These are phyloP conservation scores for Suillus weaverae DNA, from an alignment of 768 basidiomycete genomes.

Conservation along the genomic window DNA sequence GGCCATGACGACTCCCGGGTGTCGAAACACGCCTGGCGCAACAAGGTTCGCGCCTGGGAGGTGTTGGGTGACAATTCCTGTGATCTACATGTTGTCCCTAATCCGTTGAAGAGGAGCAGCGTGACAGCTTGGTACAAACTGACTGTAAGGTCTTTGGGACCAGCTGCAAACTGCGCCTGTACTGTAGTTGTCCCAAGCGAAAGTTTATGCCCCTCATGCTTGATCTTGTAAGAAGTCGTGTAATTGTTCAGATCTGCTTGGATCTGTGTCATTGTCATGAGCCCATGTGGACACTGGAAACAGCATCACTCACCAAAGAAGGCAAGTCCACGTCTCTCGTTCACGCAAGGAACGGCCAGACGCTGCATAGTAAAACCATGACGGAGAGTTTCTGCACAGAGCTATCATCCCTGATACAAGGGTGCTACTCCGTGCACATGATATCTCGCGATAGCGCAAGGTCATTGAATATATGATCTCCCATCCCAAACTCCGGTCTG, in stretches of 20 bases:
- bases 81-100: no score
- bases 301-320: slow-evolving; percentile 40
- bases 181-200: slow-evolving; percentile 81
- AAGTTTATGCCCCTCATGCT: slow-evolving; percentile 75
- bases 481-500: slow-evolving; percentile 83
- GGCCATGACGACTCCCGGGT: no score
- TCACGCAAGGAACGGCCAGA: slow-evolving; percentile 77
- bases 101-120: slow-evolving; percentile 75
- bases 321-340: slow-evolving; percentile 55
- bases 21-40: no score
- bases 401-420: slow-evolving; percentile 39
- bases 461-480: slow-evolving; percentile 95
- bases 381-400: slow-evolving; percentile 57
- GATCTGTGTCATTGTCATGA: slow-evolving; percentile 52
- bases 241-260: slow-evolving; percentile 65
- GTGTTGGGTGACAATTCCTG: no score
- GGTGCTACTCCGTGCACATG: slow-evolving; percentile 65
- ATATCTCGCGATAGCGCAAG: slow-evolving; percentile 75
- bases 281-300: slow-evolving; percentile 4
- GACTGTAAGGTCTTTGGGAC: slow-evolving; percentile 83
- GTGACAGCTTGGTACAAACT: slow-evolving; percentile 88
- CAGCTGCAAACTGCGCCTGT: slow-evolving; percentile 63
- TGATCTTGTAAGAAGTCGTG: slow-evolving; percentile 68
- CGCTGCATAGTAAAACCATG: slow-evolving; percentile 81
- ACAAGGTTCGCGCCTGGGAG: no score